Base-by-base conservation (phyloP, 169 alveolate genomes). In the Eimeria maxima region DNA sequence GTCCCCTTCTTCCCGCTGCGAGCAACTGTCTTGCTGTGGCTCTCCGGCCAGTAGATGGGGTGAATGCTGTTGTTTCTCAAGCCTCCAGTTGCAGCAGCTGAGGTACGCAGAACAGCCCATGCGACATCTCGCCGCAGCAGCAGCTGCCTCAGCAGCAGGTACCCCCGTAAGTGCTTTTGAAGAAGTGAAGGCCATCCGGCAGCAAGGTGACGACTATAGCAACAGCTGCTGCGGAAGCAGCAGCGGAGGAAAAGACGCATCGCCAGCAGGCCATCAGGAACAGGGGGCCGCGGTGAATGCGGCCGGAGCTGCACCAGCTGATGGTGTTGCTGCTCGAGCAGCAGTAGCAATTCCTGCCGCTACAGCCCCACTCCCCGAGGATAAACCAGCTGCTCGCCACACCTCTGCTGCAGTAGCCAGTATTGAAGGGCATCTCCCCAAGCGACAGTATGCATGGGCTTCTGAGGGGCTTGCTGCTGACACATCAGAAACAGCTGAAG, bases 21-120 rank as follows among this genome's bases (percentile, higher is more conserved):
- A 86, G 93, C 93, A 86, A 81, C 81, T 86, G 60, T 86, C 93
- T 55, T 86, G 93, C 93, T 86, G 93, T 81, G 93, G 93, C 76
- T 86, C 93, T 27, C 93, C 93, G 2, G 93, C 93, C 47, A 86
- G 93, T 45, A 18, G 81, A 14, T 86, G 93, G 42, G 93, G 93
- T 3, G 93, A 86, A 16, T 86, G 93, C 93, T 86, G 93, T 81
- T 86, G 93, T 47, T 33, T 86, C 57, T 86, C 81, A 29, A 63
- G 65, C 65, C 63, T 86, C 45, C 93, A 86, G 91, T 74, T 83
- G 91, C 91, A 83, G 91, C 91, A 83, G 93, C 93, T 86, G 44
- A 29, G 93, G 93, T 86, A 81, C 81, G 50, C 81, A 29, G 93
- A 86, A 71, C n/a, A 63, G 33, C 80, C 93, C 20, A 22, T 8